Base-by-base conservation (phyloP, 2,329 filamentous ascomycete species). In the Fusarium luffae region DNA sequence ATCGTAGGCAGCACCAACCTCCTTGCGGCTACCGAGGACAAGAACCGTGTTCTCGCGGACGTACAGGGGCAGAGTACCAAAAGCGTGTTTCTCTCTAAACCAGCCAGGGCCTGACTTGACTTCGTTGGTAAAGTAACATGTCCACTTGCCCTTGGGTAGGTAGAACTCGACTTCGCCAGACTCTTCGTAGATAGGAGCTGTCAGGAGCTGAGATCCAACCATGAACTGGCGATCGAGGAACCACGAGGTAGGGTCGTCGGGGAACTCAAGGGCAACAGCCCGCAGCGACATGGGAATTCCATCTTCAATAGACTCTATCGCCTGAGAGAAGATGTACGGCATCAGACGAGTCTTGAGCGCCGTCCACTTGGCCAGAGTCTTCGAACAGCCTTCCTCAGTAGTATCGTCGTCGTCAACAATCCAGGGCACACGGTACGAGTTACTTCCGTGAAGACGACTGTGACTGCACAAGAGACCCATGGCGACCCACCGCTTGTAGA, bases 401-500 rank as follows among this genome's bases (percentile, higher is more conserved):
- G 83, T 75, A 79, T 89, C 89, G 50, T 91, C 89, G 63, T 86
- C 79, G 71, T 92, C 91, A 63, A 92, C 88, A 44, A 88, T 85
- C 91, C 91, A 93, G 4, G 91, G 91, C n/a, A 93, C 90, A 19
- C 91, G 89, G 79, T 92, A 93, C 5, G 88, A 90, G 64, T 84
- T 86, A 52, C 88, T 90, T 4, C 91, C 91, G 76, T 93, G 91
- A 13, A 93, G 83, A 16, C 90, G 85, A 40, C 89, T 91, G 77
- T 93, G 91, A 12, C 87, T 88, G 70, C 89, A 92, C 42, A 93
- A 80, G 3, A 93, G 83, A 0, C 91, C 91, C 77, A 93, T 92
- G n/a, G 90, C 90, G 8, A 93, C 90, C 91, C 91, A 93, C 50
- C 91, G 88, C 80, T 93, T 93, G 79, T 93, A 93, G 72, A 93